Percentiles rank a stretch among this genome's conserved stretches.
Conservation (phyloP, 306 rosid species). For the Cyamopsis tetragonoloba region DNA sequence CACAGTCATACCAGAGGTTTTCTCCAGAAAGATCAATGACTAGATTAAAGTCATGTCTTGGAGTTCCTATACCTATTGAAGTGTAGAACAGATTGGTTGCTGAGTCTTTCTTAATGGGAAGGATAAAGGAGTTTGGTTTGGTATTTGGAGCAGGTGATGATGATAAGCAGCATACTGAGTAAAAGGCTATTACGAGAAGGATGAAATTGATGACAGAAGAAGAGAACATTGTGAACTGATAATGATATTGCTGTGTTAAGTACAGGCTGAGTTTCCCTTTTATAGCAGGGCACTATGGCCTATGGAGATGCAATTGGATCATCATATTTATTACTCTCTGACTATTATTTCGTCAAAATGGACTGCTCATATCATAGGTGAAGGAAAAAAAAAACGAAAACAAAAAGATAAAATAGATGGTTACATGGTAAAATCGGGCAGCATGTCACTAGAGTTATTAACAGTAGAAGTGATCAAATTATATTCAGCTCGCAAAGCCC, state of each 20-base stretch:
- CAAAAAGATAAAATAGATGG: no score
- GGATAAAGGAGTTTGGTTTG: slow-evolving; percentile 1
- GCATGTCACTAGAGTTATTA: no score
- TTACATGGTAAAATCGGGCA: no score
- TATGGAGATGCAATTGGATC: no score
- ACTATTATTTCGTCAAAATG: no score
- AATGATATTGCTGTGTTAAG: neutral
- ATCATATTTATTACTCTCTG: no score
- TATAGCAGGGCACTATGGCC: no score
- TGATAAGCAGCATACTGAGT: neutral
- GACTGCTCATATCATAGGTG: no score
- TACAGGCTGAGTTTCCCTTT: neutral
- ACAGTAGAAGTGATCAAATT: no score
- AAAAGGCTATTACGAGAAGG: slow-evolving; percentile 15
- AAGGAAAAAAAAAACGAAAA: no score
- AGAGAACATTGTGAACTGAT: slow-evolving; percentile 11
- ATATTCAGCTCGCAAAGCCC: no score
- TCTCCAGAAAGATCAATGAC: slow-evolving; percentile 38
- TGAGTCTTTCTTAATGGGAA: slow-evolving; percentile 29
- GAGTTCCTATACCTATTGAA: slow-evolving; percentile 31
- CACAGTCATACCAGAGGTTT: slow-evolving; percentile 32
- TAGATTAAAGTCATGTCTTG: slow-evolving; percentile 19
- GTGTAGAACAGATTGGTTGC: slow-evolving; percentile 30
- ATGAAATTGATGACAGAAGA: slow-evolving; percentile 13
- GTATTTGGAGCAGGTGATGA: neutral